Evolutionary conservation across 176 grass and related monocot species (phyloP), one percentile per base, ranked within the genome.

Genomic region (Cenchrus americanus): DNA sequence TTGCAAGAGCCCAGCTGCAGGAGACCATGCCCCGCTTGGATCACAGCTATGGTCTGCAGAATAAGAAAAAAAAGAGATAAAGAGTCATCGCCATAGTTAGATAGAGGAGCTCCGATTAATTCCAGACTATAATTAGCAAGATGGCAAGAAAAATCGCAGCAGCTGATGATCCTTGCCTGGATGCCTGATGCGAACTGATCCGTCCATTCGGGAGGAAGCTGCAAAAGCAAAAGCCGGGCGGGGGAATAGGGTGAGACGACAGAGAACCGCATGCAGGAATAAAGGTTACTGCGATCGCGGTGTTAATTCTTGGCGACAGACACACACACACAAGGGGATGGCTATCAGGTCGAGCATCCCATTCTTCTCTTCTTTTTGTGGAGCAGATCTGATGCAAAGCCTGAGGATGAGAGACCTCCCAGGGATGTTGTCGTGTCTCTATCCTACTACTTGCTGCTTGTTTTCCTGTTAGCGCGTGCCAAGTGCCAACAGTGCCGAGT

Each of bases 161-260:
- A 6, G 32, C 44, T 21, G 5, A 52, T 41, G 11, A 7, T 19
- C 43, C 83, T 66, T 88, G 86, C 96, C 93, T 99, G 93, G 84
- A 99, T 99, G 75, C 96, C 96, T 51, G 93, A 96, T 71, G 91
- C 88, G 62, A 99, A 99, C 83, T 99, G 97, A 69, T 99, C 97
- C 53, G 89, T 96, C 97, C 97, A 99, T 87, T 99, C 93, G 6
- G 91, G 82, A 76, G 97, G 97, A 92, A 99, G 97, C 97, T 99
- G 97, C 84, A 94, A 76, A 88, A 82, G 54, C 13, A 64, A 85
- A 79, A 84, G 83, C 2, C 2, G 32, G 68, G n/a, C 71, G 79
- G 71, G 59, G 58, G 44, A 82, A 73, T 81, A 59, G 41, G 22
- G 73, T 83, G 5, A 91, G 66, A 15, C 48, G 22, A 11, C 9